Conservation (phyloP, 179 eudicot genomes). For the Silene noctiflora region DNA sequence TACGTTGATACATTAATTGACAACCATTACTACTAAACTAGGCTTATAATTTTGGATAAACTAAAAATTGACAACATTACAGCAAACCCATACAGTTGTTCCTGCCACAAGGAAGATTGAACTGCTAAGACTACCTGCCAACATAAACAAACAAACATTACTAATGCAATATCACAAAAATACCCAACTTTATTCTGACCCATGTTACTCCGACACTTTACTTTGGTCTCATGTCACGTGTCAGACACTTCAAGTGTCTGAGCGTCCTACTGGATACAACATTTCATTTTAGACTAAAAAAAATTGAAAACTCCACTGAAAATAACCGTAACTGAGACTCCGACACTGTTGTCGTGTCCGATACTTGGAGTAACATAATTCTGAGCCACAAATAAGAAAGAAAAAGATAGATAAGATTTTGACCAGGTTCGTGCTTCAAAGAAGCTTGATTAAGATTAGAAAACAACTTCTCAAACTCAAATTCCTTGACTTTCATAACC, state of each 20-base stretch:
- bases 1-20: background rate
- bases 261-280: too few species aligned
- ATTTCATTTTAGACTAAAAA: too few species aligned
- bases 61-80: background rate
- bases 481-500: background rate
- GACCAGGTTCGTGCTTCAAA: constrained; percentile 73
- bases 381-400: background rate
- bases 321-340: too few species aligned
- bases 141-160: background rate
- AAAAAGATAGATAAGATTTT: background rate
- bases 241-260: too few species aligned
- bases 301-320: too few species aligned
- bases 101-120: constrained; percentile 85
- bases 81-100: constrained; percentile 54
- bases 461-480: constrained; percentile 65
- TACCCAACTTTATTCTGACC: background rate
- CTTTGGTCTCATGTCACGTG: too few species aligned
- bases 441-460: constrained; percentile 79
- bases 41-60: background rate
- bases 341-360: too few species aligned
- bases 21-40: background rate
- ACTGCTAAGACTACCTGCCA: constrained; percentile 72
- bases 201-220: too few species aligned
- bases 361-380: too few species aligned
- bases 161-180: background rate